Conservation (phyloP, 306 rosid species). For the Trifolium fragiferum region DNA sequence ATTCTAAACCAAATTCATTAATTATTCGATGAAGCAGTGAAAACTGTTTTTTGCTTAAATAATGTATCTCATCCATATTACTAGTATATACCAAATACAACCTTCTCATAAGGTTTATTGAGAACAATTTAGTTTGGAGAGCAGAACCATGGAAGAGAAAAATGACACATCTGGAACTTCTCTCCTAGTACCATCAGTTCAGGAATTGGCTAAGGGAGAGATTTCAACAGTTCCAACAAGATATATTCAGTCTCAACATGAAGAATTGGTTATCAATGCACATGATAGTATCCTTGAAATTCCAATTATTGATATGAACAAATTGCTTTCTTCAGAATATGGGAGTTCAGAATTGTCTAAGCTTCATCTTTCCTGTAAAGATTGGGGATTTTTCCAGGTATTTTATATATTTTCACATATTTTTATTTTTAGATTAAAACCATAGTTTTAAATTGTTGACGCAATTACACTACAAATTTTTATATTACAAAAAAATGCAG, state of each 20-base stretch:
- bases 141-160: conserved; percentile 11
- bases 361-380: conserved; percentile 50
- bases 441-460: background rate
- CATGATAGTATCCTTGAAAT: conserved; percentile 8
- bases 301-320: conserved; percentile 39
- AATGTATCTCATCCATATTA: too few relatives aligned
- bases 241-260: conserved; percentile 37
- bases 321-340: conserved; percentile 26
- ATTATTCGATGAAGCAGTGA: too few relatives aligned
- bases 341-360: conserved; percentile 41
- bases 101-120: too few relatives aligned
- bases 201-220: conserved; percentile 38
- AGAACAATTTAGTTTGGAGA: background rate
- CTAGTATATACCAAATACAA: too few relatives aligned
- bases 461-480: background rate
- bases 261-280: conserved; percentile 5
- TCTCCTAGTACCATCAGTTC: conserved; percentile 44
- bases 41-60: too few relatives aligned
- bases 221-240: conserved; percentile 30
- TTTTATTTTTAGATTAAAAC: too few relatives aligned
- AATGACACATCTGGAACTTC: conserved; percentile 21
- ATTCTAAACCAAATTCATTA: too few relatives aligned
- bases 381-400: conserved; percentile 56
- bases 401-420: background rate
- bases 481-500: background rate